These are phyloP conservation scores for Pyronema omphalodes DNA, from an alignment of 495 filamentous ascomycete species.

Conservation along the genomic window DNA sequence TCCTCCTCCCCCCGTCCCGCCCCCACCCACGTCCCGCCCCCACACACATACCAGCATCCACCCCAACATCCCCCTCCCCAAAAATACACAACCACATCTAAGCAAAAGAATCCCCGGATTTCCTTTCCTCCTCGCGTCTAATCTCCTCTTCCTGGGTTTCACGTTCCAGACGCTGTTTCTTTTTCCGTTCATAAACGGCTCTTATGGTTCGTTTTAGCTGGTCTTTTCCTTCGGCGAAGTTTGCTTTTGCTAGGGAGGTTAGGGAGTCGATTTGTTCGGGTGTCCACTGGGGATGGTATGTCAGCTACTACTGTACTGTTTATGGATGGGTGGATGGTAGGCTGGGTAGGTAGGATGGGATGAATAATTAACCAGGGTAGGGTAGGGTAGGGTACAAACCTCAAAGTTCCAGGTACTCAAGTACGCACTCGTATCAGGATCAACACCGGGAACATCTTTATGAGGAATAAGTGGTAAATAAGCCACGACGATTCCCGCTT, in stretches of 20 bases:
- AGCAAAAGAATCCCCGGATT: not conserved
- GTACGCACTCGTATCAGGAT: slow-evolving; percentile 65
- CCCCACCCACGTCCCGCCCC: too few species aligned
- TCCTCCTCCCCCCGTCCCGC: too few species aligned
- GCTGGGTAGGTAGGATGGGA: too few species aligned
- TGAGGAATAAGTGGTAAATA: slow-evolving; percentile 87
- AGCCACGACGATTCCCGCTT: slow-evolving; percentile 61
- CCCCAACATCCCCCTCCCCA: not conserved
- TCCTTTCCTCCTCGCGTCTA: slow-evolving; percentile 27
- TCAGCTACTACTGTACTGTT: not conserved
- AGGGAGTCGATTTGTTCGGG: slow-evolving; percentile 69
- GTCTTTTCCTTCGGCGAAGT: slow-evolving; percentile 63
- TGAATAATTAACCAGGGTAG: not conserved
- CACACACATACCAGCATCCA: too few species aligned
- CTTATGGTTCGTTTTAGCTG: slow-evolving; percentile 59
- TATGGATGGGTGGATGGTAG: too few species aligned
- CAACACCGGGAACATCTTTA: slow-evolving; percentile 52
- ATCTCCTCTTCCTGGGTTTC: slow-evolving; percentile 32
- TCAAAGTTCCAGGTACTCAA: slow-evolving; percentile 96
- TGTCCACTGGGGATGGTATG: slow-evolving; percentile 36
- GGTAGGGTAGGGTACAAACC: slow-evolving; percentile 9
- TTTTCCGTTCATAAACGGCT: slow-evolving; percentile 88
- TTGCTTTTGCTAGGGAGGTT: slow-evolving; percentile 63
- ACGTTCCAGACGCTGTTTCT: slow-evolving; percentile 40
- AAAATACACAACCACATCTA: not conserved